Evolutionary conservation across 495 filamentous ascomycete genomes (phyloP), one percentile per base, ranked within the genome.

Genomic region (Annulohypoxylon moriforme): DNA sequence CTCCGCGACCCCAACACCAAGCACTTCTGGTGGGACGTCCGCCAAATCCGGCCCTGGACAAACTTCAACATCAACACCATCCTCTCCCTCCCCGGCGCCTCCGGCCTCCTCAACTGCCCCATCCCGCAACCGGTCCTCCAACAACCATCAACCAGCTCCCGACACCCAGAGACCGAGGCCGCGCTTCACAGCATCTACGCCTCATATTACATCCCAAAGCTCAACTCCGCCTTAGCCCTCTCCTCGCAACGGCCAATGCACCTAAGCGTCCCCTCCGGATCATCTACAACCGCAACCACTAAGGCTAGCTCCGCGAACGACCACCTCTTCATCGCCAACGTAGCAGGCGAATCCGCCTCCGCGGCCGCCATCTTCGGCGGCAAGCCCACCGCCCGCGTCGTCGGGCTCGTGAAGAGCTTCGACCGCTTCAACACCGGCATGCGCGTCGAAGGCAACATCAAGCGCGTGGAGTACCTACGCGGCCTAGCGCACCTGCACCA

Each of bases 11-110:
- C 90, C 46, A 78, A 90, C 72, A 89, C 92, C 75, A 90, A 90
- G 74, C 91, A 96, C 76, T 95, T 93, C 76, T 98, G 94, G 94
- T 98, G 92, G 92, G 94, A 98, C 69, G 87, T 97, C 60, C 92
- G 94, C 55, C 94, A 96, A 73, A 83, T 97, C 68, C 89, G 91
- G 52, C 85, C 88, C 68, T 98, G 94, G 94, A 85, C 84, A 46
- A 85, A 88, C 65, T 97, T 97, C 85, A 91, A 86, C 58, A 80
- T 93, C 24, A 75, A 81, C 49, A 90, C 90, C 57, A 92, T 98
- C 79, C 84, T 88, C 69, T 83, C 88, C n/a, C 86, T 97, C 53
- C 89, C 89, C 0, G 88, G 87, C 13, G 91, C 96, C 49, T 85
- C 89, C 20, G 83, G 85, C 52, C 89, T 96, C n/a, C 87, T 98